Percentiles rank a stretch among this genome's conserved stretches.
Evolutionary conservation across 257 asterid species (phyloP).

Genomic region (Nicotiana knightiana): DNA sequence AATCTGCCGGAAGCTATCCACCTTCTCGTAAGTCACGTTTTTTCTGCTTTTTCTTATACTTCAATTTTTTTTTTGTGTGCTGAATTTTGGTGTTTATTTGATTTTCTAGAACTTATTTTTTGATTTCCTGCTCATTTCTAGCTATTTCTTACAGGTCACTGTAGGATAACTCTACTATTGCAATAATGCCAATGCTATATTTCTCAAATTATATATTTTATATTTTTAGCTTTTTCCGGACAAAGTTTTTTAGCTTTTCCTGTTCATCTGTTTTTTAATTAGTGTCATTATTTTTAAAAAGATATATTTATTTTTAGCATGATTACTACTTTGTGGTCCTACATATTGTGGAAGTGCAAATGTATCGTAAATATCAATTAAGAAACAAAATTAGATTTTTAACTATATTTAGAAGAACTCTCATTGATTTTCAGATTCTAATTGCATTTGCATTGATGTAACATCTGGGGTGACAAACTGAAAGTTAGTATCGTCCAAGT

Average conservation of each 20-base stretch:
- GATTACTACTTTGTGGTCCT: too few species aligned
- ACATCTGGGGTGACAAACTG: too few species aligned
- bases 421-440: too few species aligned
- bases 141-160: not conserved
- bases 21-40: slow-evolving; percentile 66
- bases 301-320: too few species aligned
- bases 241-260: not conserved
- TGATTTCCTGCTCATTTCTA: not conserved
- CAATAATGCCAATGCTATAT: not conserved
- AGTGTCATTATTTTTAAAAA: too few species aligned
- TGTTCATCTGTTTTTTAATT: not conserved
- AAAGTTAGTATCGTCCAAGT: too few species aligned
- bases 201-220: not conserved
- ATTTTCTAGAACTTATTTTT: not conserved
- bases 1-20: slow-evolving; percentile 71
- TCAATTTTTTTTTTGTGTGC: not conserved
- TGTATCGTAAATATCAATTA: too few species aligned
- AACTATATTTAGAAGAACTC: too few species aligned
- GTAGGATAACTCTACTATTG: not conserved
- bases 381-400: too few species aligned
- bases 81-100: not conserved
- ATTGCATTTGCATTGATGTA: too few species aligned
- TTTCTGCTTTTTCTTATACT: not conserved
- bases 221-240: not conserved
- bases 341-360: too few species aligned